A percentile compares a stretch with the other conserved stretches of the same genome.
Evolutionary conservation across 2,329 filamentous ascomycete species (phyloP).

Genomic region (Fusarium clavum): DNA sequence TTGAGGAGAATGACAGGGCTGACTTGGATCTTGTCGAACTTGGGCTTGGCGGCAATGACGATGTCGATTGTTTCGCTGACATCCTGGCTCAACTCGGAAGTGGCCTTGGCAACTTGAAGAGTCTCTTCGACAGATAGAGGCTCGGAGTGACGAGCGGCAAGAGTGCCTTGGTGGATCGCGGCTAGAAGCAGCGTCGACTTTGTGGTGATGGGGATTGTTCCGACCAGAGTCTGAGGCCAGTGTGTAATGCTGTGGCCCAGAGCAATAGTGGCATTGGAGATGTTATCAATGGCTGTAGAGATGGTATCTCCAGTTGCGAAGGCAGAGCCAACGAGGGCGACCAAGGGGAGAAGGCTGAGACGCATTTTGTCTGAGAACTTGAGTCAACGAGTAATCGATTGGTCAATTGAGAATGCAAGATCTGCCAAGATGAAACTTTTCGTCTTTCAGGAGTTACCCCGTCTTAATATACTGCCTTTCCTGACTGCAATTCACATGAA

Average conservation of each 20-base stretch:
- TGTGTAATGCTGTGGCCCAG: slow-evolving; percentile 51
- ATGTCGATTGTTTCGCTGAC: slow-evolving; percentile 55
- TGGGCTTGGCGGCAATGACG: slow-evolving; percentile 55
- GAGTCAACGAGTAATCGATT: slow-evolving; percentile 30
- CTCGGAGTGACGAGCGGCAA: slow-evolving; percentile 52
- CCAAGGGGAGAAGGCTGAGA: slow-evolving; percentile 41
- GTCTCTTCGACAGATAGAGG: slow-evolving; percentile 54
- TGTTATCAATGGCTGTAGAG: slow-evolving; percentile 50
- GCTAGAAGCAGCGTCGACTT: slow-evolving; percentile 54
- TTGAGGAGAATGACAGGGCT: slow-evolving; percentile 57
- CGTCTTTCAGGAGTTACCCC: background rate
- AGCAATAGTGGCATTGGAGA: slow-evolving; percentile 49
- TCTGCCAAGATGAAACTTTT: slow-evolving; percentile 19
- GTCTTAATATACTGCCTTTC: slow-evolving; percentile 33
- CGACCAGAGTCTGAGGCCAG: slow-evolving; percentile 55
- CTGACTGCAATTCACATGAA: slow-evolving; percentile 30
- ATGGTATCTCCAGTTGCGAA: slow-evolving; percentile 53
- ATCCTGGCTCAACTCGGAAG: slow-evolving; percentile 50
- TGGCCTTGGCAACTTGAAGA: slow-evolving; percentile 53
- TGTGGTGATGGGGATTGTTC: slow-evolving; percentile 55
- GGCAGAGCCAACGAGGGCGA: slow-evolving; percentile 40
- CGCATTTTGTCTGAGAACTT: slow-evolving; percentile 38
- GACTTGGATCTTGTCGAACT: slow-evolving; percentile 58
- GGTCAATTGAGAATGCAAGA: slow-evolving; percentile 30
- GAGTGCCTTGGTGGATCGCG: slow-evolving; percentile 55